Base-by-base conservation (phyloP, 116 monocot species). In the Phalaenopsis hybrid region DNA sequence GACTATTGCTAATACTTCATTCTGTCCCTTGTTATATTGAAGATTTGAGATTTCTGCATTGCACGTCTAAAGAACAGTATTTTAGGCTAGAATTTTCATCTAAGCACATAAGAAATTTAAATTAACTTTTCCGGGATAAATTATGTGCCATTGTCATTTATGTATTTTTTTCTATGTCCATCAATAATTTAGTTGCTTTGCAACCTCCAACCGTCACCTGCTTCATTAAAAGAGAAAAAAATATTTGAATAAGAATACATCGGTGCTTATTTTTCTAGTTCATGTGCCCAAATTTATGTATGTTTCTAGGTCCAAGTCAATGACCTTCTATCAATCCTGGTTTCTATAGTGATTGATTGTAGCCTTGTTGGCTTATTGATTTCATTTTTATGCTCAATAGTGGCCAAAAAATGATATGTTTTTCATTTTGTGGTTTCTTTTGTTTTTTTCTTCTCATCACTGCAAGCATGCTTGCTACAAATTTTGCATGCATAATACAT, bases 221-320 rank as follows among this genome's bases (percentile, higher is more conserved):
- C 67, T 67, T 67, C 67, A 25, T 67, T 25, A 67, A 11, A 28
- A 16, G 15, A 55, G 1, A 25, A 37, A 37, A 6, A 15, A 25
- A 10, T 67, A 25, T 25, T 67, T 55, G 3, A 55, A 55, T 55
- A 15, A 55, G 12, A 55, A 55, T 55, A 28, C 7, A 21, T 8
- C 10, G 7, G 3, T 67, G 10, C 25, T 9, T 10, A 67, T 67
- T 15, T 67, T 67, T 67, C 7, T 67, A 67, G 1, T 23, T 8
- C 67, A 25, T 23, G 28, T 67, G 67, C 67, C 23, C 67, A 67
- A 67, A 25, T 67, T 63, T 67, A 67, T 67, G 67, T 67, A 67
- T 25, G 55, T 4, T 50, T 55, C 17, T 15, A 55, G 55, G 55
- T 55, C 55, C 15, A 15, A 55, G 55, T 55, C 15, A 15, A 15